Evolutionary conservation across 345 rosid genomes (phyloP), one percentile per base, ranked within the genome.

Genomic region (Triadica sebifera): DNA sequence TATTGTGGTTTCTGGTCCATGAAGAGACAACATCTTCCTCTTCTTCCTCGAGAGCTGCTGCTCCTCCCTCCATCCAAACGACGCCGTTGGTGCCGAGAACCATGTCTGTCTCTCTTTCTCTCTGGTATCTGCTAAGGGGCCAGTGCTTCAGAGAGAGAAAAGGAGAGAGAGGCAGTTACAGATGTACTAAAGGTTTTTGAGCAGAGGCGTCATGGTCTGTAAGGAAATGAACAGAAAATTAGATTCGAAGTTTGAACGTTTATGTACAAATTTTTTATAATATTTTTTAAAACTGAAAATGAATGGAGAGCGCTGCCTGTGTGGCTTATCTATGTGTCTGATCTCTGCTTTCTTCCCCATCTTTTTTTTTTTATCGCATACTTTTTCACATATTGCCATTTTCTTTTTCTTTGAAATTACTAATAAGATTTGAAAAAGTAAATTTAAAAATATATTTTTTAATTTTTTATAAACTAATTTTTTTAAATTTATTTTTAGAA

Each of bases 31-130:
- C 81, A 19, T 82, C 88, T 60, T 82, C 85, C 13, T 67, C 77
- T 53, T 74, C 77, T 15, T 65, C 71, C 0, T 22, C 77, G 1
- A 2, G 39, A 51, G 29, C 10, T 73, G 81, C 65, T 83, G 79
- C 24, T 38, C n/a, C 69, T 56, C 81, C 87, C 25, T 81, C 89
- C 87, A 87, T 76, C 95, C 95, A 92, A 73, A 80, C 86, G 68
- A 82, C 83, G 69, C 84, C 84, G 86, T 86, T 84, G 17, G 89
- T 76, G 75, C 84, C 90, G 46, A 86, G 85, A 78, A 84, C 96
- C 96, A 90, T 89, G 60, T 2, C 34, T 29, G 34, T 65, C 66
- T 20, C 24, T 78, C 55, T 47, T 52, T 38, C 53, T 45, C 9
- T 43, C 47, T 43, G 47, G 34, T 29, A n/a, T n/a, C n/a, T n/a